Evolutionary conservation across 2,329 filamentous ascomycete species (phyloP), one percentile per base, ranked within the genome.

Genomic region (Dactylellina cionopaga): DNA sequence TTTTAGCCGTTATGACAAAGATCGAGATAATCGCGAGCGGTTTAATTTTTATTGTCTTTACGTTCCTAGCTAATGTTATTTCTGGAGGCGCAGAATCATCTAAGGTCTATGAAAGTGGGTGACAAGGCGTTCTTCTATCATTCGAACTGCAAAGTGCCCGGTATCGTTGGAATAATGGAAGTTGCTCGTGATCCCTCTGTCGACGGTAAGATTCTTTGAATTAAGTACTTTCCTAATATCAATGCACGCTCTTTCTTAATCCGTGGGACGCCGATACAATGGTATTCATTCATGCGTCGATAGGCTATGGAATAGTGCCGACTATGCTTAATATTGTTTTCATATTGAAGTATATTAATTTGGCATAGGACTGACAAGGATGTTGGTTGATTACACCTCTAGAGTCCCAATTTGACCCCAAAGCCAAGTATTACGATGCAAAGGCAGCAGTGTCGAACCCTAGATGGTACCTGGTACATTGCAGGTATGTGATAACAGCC

Each of bases 121-220:
- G 95, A 99, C 78, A 84, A 93, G 29, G 93, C 92, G 24, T 98
- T 99, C 82, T 98, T 99, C 82, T 98, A 98, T 79, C 94, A 97
- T 81, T 96, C 91, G 46, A 74, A 70, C 56, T 72, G 74, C 64
- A 68, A 74, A 52, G 86, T 89, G 22, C 92, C 93, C 0, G 94
- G 91, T 1, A 92, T 98, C 49, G 92, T 89, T 0, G 93, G 93
- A 1, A 87, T 89, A 15, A 93, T 96, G 90, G 90, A 95, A 77
- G 90, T 99, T 74, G 92, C 96, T 13, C 85, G 87, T 75, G 93
- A 96, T 79, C 90, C 92, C 75, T 89, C 89, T 1, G 85, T 91
- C 6, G 95, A 99, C 77, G 82, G 90, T 91, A 81, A 76, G 86
- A 22, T 3, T 3, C n/a, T n/a, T n/a, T n/a, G n/a, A n/a, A n/a